phyloP scores from a whole-genome alignment of 176 grass and related monocot species.

The Musa beccarii region DNA sequence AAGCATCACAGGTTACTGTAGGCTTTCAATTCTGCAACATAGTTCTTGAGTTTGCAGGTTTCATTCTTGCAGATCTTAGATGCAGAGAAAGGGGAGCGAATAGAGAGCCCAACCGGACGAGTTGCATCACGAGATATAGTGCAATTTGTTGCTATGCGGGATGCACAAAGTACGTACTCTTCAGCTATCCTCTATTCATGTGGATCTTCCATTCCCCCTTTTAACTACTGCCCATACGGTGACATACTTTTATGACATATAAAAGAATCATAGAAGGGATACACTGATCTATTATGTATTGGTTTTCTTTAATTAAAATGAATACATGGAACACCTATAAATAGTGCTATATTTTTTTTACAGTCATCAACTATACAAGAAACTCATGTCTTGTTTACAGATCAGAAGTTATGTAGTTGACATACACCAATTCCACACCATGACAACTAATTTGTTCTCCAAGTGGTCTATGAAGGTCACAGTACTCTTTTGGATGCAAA shows the following conservation, averaged over 20 bases:
- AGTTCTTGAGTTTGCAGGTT: conserved; percentile 19
- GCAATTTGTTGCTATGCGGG: conserved; percentile 83
- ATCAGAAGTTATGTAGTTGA: not conserved
- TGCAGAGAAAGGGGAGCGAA: conserved; percentile 86
- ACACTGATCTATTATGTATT: not conserved
- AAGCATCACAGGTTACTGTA: not conserved
- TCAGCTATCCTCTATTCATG: not conserved
- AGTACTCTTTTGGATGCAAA: not conserved
- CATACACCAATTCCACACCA: not conserved
- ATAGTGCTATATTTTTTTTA: not conserved
- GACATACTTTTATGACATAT: not conserved
- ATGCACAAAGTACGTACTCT: conserved; percentile 55
- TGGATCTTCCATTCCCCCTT: not conserved
- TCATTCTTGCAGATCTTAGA: conserved; percentile 61
- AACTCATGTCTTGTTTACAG: not conserved
- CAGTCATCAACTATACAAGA: not conserved
- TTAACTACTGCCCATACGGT: not conserved
- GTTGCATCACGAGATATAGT: conserved; percentile 88
- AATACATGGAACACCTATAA: not conserved
- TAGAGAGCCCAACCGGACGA: conserved; percentile 72
- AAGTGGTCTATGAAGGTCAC: not conserved
- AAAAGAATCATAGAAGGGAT: not conserved
- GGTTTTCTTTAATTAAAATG: not conserved
- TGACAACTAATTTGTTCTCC: not conserved
- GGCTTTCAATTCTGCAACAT: not conserved